Conservation (phyloP, 345 rosid genomes). For the Raphanus sativus region DNA sequence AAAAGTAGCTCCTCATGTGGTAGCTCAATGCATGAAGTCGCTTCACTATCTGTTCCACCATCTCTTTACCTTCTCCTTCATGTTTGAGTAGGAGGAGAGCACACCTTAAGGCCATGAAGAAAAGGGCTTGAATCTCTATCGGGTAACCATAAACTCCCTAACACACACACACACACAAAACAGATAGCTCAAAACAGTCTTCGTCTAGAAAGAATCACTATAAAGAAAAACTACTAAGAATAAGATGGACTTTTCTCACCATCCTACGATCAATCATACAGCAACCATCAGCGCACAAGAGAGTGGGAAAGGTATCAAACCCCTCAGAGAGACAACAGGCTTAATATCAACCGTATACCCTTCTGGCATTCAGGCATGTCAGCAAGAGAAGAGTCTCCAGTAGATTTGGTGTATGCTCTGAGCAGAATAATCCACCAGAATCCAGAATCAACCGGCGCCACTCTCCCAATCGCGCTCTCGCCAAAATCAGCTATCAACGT, state of each 20-base stretch:
- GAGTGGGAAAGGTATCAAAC: constrained; percentile 96
- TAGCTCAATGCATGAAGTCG: constrained; percentile 90
- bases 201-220: neutral
- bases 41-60: constrained; percentile 80
- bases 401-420: constrained; percentile 87
- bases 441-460: constrained; percentile 96
- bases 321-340: constrained; percentile 90
- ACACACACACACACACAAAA: constrained; percentile 2
- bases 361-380: constrained; percentile 91
- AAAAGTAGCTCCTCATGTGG: constrained; percentile 89
- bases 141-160: constrained; percentile 98
- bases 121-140: constrained; percentile 90
- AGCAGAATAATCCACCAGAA: constrained; percentile 98
- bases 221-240: neutral
- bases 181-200: constrained; percentile 6
- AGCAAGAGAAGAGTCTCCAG: constrained; percentile 82
- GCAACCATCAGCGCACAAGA: constrained; percentile 96
- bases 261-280: constrained; percentile 98
- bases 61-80: constrained; percentile 86
- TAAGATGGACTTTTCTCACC: constrained; percentile 48
- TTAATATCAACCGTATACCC: constrained; percentile 90
- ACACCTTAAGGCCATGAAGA: constrained; percentile 91
- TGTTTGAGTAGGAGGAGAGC: constrained; percentile 81
- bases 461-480: constrained; percentile 97
- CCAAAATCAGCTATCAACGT: constrained; percentile 93